A percentile compares a stretch with the other conserved stretches of the same genome.
phyloP scores from a whole-genome alignment of 768 basidiomycete genomes.

The Mycena leptocephala region DNA sequence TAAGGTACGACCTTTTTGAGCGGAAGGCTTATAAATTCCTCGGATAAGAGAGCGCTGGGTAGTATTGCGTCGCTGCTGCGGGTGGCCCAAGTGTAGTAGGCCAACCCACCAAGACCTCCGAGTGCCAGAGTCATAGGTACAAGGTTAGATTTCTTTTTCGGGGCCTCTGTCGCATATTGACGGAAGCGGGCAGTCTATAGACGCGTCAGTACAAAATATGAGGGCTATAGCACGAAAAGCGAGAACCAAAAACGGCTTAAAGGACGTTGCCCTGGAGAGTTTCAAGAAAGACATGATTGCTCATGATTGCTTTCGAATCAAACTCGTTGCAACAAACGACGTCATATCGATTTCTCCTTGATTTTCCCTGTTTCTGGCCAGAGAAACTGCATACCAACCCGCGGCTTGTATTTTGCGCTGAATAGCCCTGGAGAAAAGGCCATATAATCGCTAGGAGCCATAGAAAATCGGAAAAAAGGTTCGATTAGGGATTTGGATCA shows the following conservation, averaged over 20 bases:
- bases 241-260: conserved; percentile 7
- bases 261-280: too few species aligned
- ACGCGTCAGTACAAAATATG: neutral
- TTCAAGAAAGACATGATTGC: conserved; percentile 25
- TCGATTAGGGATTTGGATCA: neutral
- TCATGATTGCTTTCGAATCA: neutral
- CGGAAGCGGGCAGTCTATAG: conserved; percentile 20
- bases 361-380: neutral
- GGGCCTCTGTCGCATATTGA: conserved; percentile 54
- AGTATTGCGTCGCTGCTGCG: conserved; percentile 35
- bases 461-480: neutral
- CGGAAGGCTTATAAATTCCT: conserved; percentile 85
- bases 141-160: conserved; percentile 65
- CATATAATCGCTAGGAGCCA: neutral
- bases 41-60: conserved; percentile 73
- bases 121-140: conserved; percentile 61
- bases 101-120: conserved; percentile 60
- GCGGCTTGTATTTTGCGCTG: neutral
- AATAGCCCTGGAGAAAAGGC: neutral
- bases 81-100: conserved; percentile 68
- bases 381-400: neutral
- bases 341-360: conserved; percentile 7
- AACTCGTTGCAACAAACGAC: neutral
- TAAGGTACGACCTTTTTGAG: conserved; percentile 88
- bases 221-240: neutral